A percentile compares a stretch with the other conserved stretches of the same genome.
These are phyloP conservation scores for Trichoderma oligosporum DNA, from an alignment of 2,329 filamentous ascomycete species.

Conservation along the genomic window DNA sequence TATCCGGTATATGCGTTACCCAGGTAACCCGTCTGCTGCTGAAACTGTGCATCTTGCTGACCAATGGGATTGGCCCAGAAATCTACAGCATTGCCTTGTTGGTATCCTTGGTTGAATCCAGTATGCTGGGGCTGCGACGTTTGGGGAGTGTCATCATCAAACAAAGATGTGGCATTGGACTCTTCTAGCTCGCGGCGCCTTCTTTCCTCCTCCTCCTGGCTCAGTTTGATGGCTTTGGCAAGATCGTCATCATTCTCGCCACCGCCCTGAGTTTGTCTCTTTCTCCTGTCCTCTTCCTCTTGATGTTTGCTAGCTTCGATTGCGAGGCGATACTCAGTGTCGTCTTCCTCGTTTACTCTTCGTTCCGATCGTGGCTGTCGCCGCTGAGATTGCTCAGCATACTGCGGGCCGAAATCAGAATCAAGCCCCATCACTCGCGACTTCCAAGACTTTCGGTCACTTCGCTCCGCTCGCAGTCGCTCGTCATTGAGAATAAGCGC, in stretches of 20 bases:
- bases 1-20: slow-evolving; percentile 54
- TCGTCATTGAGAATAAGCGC: slow-evolving; percentile 91
- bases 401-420: slow-evolving; percentile 57
- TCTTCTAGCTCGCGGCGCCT: slow-evolving; percentile 83
- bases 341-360: slow-evolving; percentile 68
- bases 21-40: slow-evolving; percentile 72
- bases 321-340: slow-evolving; percentile 84
- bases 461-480: slow-evolving; percentile 81
- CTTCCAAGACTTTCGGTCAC: slow-evolving; percentile 93
- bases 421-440: slow-evolving; percentile 91
- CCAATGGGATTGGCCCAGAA: slow-evolving; percentile 96
- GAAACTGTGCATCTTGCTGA: slow-evolving; percentile 42
- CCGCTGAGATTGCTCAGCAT: slow-evolving; percentile 39
- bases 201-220: slow-evolving; percentile 89
- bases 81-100: slow-evolving; percentile 93
- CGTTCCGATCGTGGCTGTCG: slow-evolving; percentile 48
- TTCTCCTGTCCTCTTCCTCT: slow-evolving; percentile 82
- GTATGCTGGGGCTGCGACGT: slow-evolving; percentile 68
- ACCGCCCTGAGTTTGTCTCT: slow-evolving; percentile 59
- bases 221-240: slow-evolving; percentile 90
- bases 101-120: slow-evolving; percentile 94
- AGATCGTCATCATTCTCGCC: slow-evolving; percentile 78
- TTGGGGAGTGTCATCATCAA: slow-evolving; percentile 71
- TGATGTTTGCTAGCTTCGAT: slow-evolving; percentile 94
- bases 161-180: slow-evolving; percentile 79